Percentiles rank a stretch among this genome's conserved stretches.
Conservation (phyloP, 441 rosid species). For the Pelargonium myrrhifolium region DNA sequence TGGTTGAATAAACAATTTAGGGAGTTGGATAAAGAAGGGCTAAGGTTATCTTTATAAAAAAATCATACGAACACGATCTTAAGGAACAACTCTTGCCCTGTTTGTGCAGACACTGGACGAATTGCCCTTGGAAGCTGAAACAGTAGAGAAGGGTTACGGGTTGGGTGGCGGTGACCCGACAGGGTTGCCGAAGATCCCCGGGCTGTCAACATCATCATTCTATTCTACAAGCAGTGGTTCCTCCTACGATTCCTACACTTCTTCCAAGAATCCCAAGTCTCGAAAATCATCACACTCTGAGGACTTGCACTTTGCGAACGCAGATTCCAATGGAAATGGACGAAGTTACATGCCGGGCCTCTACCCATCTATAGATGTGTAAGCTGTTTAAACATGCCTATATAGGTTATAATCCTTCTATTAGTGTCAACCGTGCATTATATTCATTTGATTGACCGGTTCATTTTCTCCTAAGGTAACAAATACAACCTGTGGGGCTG, state of each 20-base stretch:
- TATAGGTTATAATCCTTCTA: not conserved
- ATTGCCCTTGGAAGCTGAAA: conserved; percentile 87
- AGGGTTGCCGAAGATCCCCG: conserved; percentile 68
- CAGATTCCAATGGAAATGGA: conserved; percentile 54
- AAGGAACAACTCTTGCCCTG: too few relatives aligned
- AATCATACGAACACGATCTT: too few relatives aligned
- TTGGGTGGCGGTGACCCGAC: conserved; percentile 59
- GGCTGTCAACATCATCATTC: conserved; percentile 56
- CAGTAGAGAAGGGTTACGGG: conserved; percentile 77
- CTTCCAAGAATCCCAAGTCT: conserved; percentile 45
- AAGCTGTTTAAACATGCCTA: not conserved
- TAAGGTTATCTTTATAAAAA: too few relatives aligned
- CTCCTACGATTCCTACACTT: conserved; percentile 34
- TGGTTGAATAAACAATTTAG: too few relatives aligned
- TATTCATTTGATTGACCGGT: not conserved
- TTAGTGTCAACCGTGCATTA: not conserved
- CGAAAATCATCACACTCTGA: conserved; percentile 62
- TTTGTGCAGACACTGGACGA: conserved; percentile 76
- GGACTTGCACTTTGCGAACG: conserved; percentile 41
- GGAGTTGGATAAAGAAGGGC: too few relatives aligned
- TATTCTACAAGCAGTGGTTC: conserved; percentile 51
- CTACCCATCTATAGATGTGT: conserved; percentile 39
- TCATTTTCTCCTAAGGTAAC: too few relatives aligned
- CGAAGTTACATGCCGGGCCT: conserved; percentile 13
- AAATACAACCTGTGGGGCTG: too few relatives aligned